Evolutionary conservation across 768 basidiomycete genomes (phyloP), one percentile per base, ranked within the genome.

Genomic region (Roridomyces roridus): DNA sequence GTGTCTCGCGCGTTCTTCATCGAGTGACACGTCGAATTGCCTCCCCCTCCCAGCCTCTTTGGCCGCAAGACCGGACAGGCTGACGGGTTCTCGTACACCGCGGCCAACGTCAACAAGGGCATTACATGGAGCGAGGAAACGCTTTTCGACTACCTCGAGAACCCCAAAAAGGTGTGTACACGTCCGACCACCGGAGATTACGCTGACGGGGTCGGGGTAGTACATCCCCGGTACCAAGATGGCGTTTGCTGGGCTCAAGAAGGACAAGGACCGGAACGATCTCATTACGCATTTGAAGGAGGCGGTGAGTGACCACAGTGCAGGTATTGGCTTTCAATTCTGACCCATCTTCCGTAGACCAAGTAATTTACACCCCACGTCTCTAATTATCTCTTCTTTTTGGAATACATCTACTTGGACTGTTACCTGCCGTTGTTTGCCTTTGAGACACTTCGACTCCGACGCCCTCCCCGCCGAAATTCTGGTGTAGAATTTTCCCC

Each of bases 181-280:
- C 39, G 39, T 39, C 20, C 55, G 14, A n/a, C 5, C 5, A 31
- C 15, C 51, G 11, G 5, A 3, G 3, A 15, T 18, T 11, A 7
- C 31, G 7, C 31, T 17, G 0, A 31, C 26, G 7, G 21, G 24
- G 15, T 14, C 8, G 10, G 2, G 7, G 1, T 56, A 92, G 91
- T 95, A 94, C 79, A 96, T 96, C 64, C 93, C 93, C 35, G 95
- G 96, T 44, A 97, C 96, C 46, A 97, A 96, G 81, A 98, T 98
- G 96, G 96, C 95, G 55, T 98, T 97, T 67, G 94, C 95, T 63
- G 96, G 96, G 68, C 78, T 98, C 72, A 98, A 98, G 89, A 98
- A 98, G 86, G 93, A 93, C 10, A 94, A 95, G 84, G 96, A 98
- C 74, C 88, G 96, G 78, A 91, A 87, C 72, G 96, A 98, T 78